These are phyloP conservation scores for Plasmodium knowlesi DNA, from an alignment of 169 alveolate genomes.

Conservation along the genomic window DNA sequence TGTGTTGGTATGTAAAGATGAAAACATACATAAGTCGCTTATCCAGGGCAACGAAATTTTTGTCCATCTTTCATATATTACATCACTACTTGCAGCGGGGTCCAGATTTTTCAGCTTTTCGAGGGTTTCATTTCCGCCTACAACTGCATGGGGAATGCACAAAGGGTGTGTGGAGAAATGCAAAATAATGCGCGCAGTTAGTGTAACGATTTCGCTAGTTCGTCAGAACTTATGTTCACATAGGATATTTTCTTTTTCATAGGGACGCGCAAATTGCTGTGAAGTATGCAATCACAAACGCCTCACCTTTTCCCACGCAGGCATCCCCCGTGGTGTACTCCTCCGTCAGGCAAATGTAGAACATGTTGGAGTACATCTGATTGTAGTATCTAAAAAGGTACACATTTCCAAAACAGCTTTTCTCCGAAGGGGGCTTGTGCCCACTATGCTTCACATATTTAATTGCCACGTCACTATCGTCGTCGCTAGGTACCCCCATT, in stretches of 20 bases:
- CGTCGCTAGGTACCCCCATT: slow-evolving; percentile 56
- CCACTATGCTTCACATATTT: slow-evolving; percentile 43
- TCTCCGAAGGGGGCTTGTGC: slow-evolving; percentile 17
- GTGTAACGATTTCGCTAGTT: background rate
- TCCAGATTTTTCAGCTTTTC: slow-evolving; percentile 51
- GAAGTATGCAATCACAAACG: background rate
- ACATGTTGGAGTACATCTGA: slow-evolving; percentile 64
- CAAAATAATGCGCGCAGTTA: background rate
- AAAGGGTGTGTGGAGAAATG: background rate
- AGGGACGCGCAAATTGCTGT: background rate
- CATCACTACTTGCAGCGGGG: slow-evolving; percentile 4
- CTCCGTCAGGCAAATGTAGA: slow-evolving; percentile 53
- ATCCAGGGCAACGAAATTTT: background rate
- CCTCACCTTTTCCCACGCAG: slow-evolving; percentile 61
- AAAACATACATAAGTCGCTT: background rate
- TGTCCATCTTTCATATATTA: background rate
- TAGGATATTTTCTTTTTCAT: background rate
- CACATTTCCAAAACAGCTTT: slow-evolving; percentile 36
- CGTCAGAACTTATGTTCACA: background rate
- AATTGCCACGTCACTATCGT: slow-evolving; percentile 67
- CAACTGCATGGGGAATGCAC: slow-evolving; percentile 14
- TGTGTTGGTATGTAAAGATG: background rate
- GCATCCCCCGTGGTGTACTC: slow-evolving; percentile 16
- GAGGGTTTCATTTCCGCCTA: slow-evolving; percentile 71
- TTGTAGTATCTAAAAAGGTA: slow-evolving; percentile 62